Percentiles rank a stretch among this genome's conserved stretches.
These are phyloP conservation scores for Boletus reticulatus DNA, from an alignment of 768 basidiomycete genomes.

Conservation along the genomic window DNA sequence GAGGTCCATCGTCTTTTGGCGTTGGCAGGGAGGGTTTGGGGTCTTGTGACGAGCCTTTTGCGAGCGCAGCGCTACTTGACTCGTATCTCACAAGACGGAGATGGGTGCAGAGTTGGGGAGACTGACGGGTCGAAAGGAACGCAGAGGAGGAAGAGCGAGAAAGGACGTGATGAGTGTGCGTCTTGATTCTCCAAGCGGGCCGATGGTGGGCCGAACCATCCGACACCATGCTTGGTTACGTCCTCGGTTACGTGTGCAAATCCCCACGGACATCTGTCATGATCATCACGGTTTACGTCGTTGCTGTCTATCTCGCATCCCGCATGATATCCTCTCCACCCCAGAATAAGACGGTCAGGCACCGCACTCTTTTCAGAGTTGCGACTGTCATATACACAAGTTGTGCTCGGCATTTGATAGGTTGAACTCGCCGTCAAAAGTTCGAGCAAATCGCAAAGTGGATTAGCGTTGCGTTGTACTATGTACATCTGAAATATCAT, in stretches of 20 bases:
- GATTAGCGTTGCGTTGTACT: background rate
- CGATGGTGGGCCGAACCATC: conserved; percentile 82
- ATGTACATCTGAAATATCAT: background rate
- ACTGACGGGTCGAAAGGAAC: conserved; percentile 30
- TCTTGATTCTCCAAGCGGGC: conserved; percentile 78
- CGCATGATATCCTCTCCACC: conserved; percentile 18
- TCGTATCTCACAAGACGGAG: conserved; percentile 8
- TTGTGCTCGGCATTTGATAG: conserved; percentile 8
- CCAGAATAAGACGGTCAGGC: conserved; percentile 8
- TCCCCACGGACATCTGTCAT: conserved; percentile 12
- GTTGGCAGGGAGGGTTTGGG: conserved; percentile 49
- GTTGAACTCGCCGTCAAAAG: background rate
- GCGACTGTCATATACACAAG: conserved; percentile 16
- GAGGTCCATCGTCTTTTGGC: conserved; percentile 43
- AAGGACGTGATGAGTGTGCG: conserved; percentile 37
- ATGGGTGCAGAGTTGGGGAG: conserved; percentile 12
- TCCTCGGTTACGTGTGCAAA: conserved; percentile 4
- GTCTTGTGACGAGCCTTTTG: conserved; percentile 33
- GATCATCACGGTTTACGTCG: conserved; percentile 22
- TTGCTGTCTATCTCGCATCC: conserved; percentile 25
- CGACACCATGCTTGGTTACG: conserved; percentile 36
- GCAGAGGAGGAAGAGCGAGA: conserved; percentile 17
- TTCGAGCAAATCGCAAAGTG: background rate
- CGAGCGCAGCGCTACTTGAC: conserved; percentile 8
- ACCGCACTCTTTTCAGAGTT: background rate